Conservation (phyloP, 2,329 filamentous ascomycete genomes). For the Alternaria gaisen region DNA sequence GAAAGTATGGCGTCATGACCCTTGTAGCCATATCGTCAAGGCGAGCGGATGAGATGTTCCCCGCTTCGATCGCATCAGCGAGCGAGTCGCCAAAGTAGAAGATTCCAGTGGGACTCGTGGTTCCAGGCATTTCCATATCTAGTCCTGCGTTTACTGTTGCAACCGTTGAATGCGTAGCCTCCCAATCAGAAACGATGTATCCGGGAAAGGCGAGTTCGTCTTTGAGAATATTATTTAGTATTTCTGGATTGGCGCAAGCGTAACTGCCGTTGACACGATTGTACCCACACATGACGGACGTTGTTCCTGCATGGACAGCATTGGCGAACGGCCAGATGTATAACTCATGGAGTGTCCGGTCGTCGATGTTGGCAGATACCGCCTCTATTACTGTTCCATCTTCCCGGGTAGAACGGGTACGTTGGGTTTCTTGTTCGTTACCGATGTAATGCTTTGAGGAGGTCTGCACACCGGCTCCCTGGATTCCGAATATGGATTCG, state of each 20-base stretch:
- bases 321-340: slow-evolving; percentile 70
- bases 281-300: slow-evolving; percentile 64
- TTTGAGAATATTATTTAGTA: slow-evolving; percentile 61
- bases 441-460: slow-evolving; percentile 64
- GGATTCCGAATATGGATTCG: slow-evolving; percentile 50
- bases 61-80: too few species aligned
- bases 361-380: slow-evolving; percentile 65
- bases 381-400: slow-evolving; percentile 61
- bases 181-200: slow-evolving; percentile 54
- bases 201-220: slow-evolving; percentile 61
- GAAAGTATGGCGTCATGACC: slow-evolving; percentile 58
- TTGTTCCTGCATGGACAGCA: slow-evolving; percentile 65
- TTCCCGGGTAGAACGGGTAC: slow-evolving; percentile 35
- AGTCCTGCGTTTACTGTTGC: slow-evolving; percentile 58
- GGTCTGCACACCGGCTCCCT: slow-evolving; percentile 53
- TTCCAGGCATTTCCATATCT: slow-evolving; percentile 58
- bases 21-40: slow-evolving; percentile 58
- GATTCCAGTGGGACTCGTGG: too few species aligned
- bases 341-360: slow-evolving; percentile 59
- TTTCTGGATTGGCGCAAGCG: slow-evolving; percentile 49
- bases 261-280: slow-evolving; percentile 40
- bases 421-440: slow-evolving; percentile 67
- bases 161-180: slow-evolving; percentile 55
- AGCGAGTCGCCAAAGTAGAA: too few species aligned
- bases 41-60: slow-evolving; percentile 24